Percentiles rank a stretch among this genome's conserved stretches.
These are phyloP conservation scores for Huntiella bhutanensis DNA, from an alignment of 2,329 filamentous ascomycete genomes.

Conservation along the genomic window DNA sequence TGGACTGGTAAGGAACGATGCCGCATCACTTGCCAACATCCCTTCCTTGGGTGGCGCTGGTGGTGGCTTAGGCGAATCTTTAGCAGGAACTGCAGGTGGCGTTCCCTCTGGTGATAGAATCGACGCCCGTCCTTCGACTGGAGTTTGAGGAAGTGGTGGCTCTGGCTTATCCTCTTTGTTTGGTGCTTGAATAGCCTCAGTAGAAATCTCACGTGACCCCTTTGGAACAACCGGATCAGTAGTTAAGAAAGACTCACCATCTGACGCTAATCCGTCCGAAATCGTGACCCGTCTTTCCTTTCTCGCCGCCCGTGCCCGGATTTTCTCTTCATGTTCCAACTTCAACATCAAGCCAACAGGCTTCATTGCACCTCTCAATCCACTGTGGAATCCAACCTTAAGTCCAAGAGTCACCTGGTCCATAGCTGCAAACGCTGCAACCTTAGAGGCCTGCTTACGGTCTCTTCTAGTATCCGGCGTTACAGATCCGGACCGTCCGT, in stretches of 20 bases:
- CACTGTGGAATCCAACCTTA: conserved; percentile 30
- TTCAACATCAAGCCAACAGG: conserved; percentile 15
- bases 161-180: neutral
- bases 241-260: neutral
- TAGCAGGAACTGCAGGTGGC: conserved; percentile 3
- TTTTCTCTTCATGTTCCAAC: conserved; percentile 11
- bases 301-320: neutral
- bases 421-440: conserved; percentile 41
- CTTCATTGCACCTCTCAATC: conserved; percentile 14
- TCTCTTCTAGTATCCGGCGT: conserved; percentile 7
- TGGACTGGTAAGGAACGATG: conserved; percentile 11
- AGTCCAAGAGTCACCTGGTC: conserved; percentile 42
- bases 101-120: neutral
- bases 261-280: neutral
- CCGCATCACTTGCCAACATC: neutral
- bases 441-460: conserved; percentile 26
- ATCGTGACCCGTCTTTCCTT: conserved; percentile 4
- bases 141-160: neutral
- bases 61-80: conserved; percentile 12
- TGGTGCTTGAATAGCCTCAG: neutral
- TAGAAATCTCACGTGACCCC: neutral
- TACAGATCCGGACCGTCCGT: neutral
- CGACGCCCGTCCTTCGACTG: neutral
- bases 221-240: neutral
- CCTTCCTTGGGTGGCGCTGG: conserved; percentile 12